Percentiles rank a stretch among this genome's conserved stretches.
These are phyloP conservation scores for Galerina sulciceps DNA, from an alignment of 768 basidiomycete genomes.

Conservation along the genomic window DNA sequence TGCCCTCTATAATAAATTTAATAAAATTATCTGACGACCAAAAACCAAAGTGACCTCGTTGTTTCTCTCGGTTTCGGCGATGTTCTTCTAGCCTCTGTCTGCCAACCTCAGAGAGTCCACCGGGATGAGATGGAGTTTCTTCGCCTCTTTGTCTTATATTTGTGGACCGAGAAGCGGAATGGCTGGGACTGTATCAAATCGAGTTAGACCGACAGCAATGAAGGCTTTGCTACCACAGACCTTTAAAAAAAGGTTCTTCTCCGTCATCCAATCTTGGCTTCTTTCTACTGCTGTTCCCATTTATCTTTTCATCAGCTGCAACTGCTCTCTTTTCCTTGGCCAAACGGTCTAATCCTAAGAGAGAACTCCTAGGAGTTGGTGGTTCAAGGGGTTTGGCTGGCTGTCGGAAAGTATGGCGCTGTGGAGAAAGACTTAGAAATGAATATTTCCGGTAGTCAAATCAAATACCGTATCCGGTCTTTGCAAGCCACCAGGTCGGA, in stretches of 20 bases:
- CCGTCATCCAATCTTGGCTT: slow-evolving; percentile 64
- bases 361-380: slow-evolving; percentile 76
- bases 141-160: slow-evolving; percentile 76
- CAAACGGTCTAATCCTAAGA: slow-evolving; percentile 86
- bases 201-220: background rate
- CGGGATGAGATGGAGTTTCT: slow-evolving; percentile 93
- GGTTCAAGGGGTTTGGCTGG: slow-evolving; percentile 77
- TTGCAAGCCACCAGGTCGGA: slow-evolving; percentile 79
- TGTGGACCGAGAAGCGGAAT: slow-evolving; percentile 61
- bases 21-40: background rate
- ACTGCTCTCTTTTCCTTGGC: slow-evolving; percentile 87
- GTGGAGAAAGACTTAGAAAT: background rate
- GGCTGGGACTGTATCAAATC: slow-evolving; percentile 69
- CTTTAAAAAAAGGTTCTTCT: slow-evolving; percentile 85
- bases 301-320: slow-evolving; percentile 44
- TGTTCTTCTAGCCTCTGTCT: slow-evolving; percentile 78
- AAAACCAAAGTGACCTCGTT: slow-evolving; percentile 51
- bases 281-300: slow-evolving; percentile 61
- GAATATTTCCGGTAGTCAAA: background rate
- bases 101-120: slow-evolving; percentile 82
- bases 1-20: slow-evolving; percentile 60
- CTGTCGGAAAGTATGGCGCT: slow-evolving; percentile 84
- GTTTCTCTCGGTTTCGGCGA: slow-evolving; percentile 69
- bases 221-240: slow-evolving; percentile 38
- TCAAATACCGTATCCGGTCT: slow-evolving; percentile 61